These are phyloP conservation scores for Botrytis fabae DNA, from an alignment of 2,329 filamentous ascomycete species.

Conservation along the genomic window DNA sequence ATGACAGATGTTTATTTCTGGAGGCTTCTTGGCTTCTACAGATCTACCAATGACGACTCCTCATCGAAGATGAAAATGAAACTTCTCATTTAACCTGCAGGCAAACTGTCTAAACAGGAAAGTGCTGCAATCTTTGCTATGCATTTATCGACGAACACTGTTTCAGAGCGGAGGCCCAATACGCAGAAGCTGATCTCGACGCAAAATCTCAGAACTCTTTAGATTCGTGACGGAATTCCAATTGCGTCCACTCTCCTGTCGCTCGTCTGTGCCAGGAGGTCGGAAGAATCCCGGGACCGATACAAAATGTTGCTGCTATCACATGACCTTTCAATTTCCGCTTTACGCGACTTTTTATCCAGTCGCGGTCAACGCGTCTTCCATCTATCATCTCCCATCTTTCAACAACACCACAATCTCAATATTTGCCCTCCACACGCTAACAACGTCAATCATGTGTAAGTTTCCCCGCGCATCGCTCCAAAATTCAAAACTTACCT, in stretches of 20 bases:
- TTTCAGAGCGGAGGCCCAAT: background rate
- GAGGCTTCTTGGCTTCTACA: background rate
- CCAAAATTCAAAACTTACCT: background rate
- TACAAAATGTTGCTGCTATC: background rate
- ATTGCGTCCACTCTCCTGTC: background rate
- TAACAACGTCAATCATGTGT: constrained; percentile 5
- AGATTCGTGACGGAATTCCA: background rate
- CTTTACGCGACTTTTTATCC: constrained; percentile 18
- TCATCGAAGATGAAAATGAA: background rate
- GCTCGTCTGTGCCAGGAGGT: background rate
- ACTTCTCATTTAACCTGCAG: background rate
- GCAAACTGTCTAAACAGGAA: background rate
- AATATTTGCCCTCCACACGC: background rate
- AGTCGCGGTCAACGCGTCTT: constrained; percentile 20
- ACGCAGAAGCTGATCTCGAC: background rate
- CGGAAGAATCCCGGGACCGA: background rate
- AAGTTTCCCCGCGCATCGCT: background rate
- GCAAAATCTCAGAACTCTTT: background rate
- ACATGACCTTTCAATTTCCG: constrained; percentile 8
- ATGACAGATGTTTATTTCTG: background rate
- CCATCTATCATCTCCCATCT: constrained; percentile 3
- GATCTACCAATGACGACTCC: background rate
- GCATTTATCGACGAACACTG: background rate
- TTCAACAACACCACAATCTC: background rate
- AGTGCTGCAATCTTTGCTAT: background rate